Base-by-base conservation (phyloP, 2,329 filamentous ascomycete genomes). In the Trichoderma hamatum region DNA sequence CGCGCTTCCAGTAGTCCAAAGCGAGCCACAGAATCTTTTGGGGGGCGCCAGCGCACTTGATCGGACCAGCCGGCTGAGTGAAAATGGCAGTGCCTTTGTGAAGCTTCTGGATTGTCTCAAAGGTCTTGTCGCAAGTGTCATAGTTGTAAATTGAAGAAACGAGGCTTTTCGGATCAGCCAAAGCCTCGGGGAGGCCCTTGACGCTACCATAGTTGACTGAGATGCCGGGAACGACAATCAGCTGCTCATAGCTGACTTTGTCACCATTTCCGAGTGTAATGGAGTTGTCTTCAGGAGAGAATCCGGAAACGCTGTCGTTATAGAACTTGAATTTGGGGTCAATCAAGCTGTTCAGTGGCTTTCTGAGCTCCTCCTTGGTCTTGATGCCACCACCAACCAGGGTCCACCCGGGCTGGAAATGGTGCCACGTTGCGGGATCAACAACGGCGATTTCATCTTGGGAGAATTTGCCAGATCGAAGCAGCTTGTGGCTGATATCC, bases 401-500 rank as follows among this genome's bases (percentile, higher is more conserved):
- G 2, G 89, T 91, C 89, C 89, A 91, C 66, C 89, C 89, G 1
- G 89, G 88, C 76, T 91, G 89, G 76, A 90, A 91, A 79, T 91
- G 83, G 75, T 91, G 89, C 82, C 84, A 89, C 72, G 79, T 75
- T 0, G 89, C 83, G 0, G 89, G 89, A 71, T 91, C 89, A 54
- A 91, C 79, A 30, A 91, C 74, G 32, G 89, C 89, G 70, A 91
- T 89, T 70, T 91, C 89, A 36, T 88, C 81, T 54, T 82, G 79
- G 0, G 77, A 72, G 73, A 90, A 90, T 30, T 83, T 83, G 54
- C 87, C 88, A 0, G 83, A 81, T 2, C 84, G 84, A 3, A 91
- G 84, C 3, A 93, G 84, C 79, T 92, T 90, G 74, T 92, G 89
- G 73, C 88, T 88, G 74, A 91, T 85, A 1, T 86, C 79, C 19